phyloP scores from a whole-genome alignment of 345 rosid genomes.

The Brassica nigra region DNA sequence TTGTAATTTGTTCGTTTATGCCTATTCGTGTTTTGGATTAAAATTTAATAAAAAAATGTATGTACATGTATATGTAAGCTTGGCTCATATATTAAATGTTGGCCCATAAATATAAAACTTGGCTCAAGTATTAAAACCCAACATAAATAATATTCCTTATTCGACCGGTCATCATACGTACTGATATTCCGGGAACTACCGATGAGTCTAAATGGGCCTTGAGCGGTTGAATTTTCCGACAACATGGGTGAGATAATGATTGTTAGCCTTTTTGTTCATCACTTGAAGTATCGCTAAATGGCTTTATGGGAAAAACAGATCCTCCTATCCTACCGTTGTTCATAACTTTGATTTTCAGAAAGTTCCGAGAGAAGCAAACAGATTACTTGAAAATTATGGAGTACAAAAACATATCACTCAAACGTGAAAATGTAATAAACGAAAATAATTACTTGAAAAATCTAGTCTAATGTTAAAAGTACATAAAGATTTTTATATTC shows the following conservation, averaged over 20 bases:
- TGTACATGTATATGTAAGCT: not conserved
- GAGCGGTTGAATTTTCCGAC: not conserved
- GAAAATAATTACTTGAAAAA: too few species aligned
- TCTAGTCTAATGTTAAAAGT: not conserved
- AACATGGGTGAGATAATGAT: too few species aligned
- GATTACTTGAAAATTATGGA: too few species aligned
- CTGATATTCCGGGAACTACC: not conserved
- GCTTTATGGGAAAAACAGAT: not conserved
- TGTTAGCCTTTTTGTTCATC: too few species aligned
- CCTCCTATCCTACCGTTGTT: too few species aligned
- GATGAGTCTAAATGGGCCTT: not conserved
- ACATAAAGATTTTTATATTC: not conserved
- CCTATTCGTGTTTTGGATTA: too few species aligned
- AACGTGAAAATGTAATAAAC: too few species aligned
- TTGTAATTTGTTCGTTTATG: too few species aligned
- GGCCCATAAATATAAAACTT: not conserved
- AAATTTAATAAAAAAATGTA: too few species aligned
- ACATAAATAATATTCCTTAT: slow-evolving; percentile 1
- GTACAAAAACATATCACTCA: too few species aligned
- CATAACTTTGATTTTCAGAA: too few species aligned
- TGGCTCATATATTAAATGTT: not conserved
- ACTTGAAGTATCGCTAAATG: not conserved
- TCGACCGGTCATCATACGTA: not conserved
- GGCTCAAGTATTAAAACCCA: not conserved
- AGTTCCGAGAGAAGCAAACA: too few species aligned